These are phyloP conservation scores for Flaveria robusta DNA, from an alignment of 129 eudicot genomes.

Conservation along the genomic window DNA sequence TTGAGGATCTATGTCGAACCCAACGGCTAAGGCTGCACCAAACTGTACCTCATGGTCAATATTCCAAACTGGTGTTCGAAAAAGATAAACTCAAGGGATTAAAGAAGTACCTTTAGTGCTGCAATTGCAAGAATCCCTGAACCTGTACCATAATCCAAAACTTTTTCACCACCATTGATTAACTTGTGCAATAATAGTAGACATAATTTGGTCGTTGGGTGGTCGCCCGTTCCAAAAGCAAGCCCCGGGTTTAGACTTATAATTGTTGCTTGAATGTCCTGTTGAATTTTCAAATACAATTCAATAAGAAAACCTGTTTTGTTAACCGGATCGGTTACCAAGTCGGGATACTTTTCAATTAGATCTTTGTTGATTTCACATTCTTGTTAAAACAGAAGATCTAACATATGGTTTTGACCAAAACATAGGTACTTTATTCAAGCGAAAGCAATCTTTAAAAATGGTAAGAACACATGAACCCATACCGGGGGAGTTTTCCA, in stretches of 20 bases:
- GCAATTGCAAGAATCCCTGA: slow-evolving; percentile 95
- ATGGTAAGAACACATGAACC: slow-evolving; percentile 8
- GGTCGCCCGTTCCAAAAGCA: slow-evolving; percentile 99
- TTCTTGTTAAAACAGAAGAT: neutral
- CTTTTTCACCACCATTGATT: slow-evolving; percentile 77
- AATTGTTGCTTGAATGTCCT: slow-evolving; percentile 69
- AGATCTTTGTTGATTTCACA: neutral
- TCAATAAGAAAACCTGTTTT: neutral
- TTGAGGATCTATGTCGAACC: slow-evolving; percentile 84
- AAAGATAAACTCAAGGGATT: neutral
- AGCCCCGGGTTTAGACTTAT: slow-evolving; percentile 80
- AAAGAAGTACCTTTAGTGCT: slow-evolving; percentile 61
- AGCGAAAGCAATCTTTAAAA: slow-evolving; percentile 7
- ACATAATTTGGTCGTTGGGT: slow-evolving; percentile 88
- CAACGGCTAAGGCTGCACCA: slow-evolving; percentile 78
- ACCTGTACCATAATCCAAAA: slow-evolving; percentile 94
- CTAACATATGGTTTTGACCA: neutral
- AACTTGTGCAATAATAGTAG: slow-evolving; percentile 54
- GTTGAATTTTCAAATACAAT: slow-evolving; percentile 12
- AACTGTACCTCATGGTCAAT: slow-evolving; percentile 51
- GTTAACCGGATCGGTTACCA: no score
- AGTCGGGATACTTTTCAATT: no score
- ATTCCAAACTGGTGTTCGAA: neutral
- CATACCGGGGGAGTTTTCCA: slow-evolving; percentile 89
- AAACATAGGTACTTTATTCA: neutral